Conservation (phyloP, 768 basidiomycete genomes). For the Xerocomellus chrysenteron region DNA sequence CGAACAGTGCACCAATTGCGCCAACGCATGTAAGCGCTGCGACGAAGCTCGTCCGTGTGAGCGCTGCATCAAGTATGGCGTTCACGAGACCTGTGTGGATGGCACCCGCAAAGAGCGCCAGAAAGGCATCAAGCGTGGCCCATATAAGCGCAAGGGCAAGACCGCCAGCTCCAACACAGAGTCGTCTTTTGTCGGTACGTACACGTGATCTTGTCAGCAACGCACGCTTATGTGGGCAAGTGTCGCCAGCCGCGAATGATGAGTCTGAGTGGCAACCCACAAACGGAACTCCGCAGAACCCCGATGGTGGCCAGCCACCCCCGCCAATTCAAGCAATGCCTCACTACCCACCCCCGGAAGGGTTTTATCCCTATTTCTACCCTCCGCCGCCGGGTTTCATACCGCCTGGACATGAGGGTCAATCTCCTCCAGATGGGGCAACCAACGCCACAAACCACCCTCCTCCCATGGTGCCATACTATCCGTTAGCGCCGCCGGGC, state of each 20-base stretch:
- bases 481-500: conserved; percentile 38
- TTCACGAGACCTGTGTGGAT: conserved; percentile 55
- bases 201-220: conserved; percentile 2
- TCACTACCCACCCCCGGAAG: conserved; percentile 39
- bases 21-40: conserved; percentile 55
- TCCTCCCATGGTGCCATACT: conserved; percentile 36
- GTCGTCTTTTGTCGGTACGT: conserved; percentile 23
- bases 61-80: conserved; percentile 62
- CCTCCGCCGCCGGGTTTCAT: conserved; percentile 43
- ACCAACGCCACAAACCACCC: conserved; percentile 31
- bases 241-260: conserved; percentile 17
- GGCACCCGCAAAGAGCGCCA: conserved; percentile 66
- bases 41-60: conserved; percentile 62
- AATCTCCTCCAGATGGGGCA: conserved; percentile 31
- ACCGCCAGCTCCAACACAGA: conserved; percentile 18
- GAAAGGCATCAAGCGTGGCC: conserved; percentile 56
- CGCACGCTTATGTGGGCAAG: conserved; percentile 14
- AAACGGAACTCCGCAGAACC: conserved; percentile 20
- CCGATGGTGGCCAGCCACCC: conserved; percentile 19
- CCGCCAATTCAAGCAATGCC: conserved; percentile 28
- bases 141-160: conserved; percentile 55
- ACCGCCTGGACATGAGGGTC: conserved; percentile 38
- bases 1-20: conserved; percentile 54
- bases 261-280: conserved; percentile 36
- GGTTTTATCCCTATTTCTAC: conserved; percentile 45